Evolutionary conservation across 2,329 filamentous ascomycete genomes (phyloP), one percentile per base, ranked within the genome.

Genomic region (Hypomyces perniciosus): DNA sequence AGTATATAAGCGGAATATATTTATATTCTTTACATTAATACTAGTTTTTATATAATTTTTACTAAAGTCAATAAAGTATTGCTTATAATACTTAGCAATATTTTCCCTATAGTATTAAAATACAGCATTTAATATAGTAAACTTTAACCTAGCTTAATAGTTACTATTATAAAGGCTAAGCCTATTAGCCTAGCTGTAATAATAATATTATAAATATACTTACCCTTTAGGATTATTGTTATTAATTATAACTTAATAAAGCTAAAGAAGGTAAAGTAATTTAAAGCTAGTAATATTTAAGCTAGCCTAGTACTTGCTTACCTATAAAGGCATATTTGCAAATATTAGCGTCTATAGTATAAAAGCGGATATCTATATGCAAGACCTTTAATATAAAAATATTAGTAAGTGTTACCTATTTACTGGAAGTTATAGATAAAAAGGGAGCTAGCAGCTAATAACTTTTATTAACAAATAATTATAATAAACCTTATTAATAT

Each of bases 281-380:
- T 82, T 2, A 79, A 79, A 0, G 79, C 78, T 0, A 66, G 71
- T 47, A 64, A 71, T 27, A 68, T 80, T 82, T 58, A 68, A 75
- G 12, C 63, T 80, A 38, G 76, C 73, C 47, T 78, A 83, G 61
- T 65, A 73, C 6, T 59, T 83, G 27, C 70, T 83, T 6, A 78
- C 74, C 0, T 65, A 73, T 0, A 78, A 78, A 1, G 79, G 77
- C 4, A 65, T 68, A 1, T 73, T 83, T 55, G 79, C 78, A 3
- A 83, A 81, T 58, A 70, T 83, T 2, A 79, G 79, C 6, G 79
- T 83, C 5, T 78, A 81, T 57, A 79, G 78, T 0, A 70, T 65
- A n/a, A 73, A 72, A 43, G 78, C 73, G 0, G 66, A 75, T 50
- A 62, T 82, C 39, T 71, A 78, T 38, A 66, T 83, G 9, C 73